Evolutionary conservation across 768 basidiomycete species (phyloP), one percentile per base, ranked within the genome.

Genomic region (Tricholoma sp.): DNA sequence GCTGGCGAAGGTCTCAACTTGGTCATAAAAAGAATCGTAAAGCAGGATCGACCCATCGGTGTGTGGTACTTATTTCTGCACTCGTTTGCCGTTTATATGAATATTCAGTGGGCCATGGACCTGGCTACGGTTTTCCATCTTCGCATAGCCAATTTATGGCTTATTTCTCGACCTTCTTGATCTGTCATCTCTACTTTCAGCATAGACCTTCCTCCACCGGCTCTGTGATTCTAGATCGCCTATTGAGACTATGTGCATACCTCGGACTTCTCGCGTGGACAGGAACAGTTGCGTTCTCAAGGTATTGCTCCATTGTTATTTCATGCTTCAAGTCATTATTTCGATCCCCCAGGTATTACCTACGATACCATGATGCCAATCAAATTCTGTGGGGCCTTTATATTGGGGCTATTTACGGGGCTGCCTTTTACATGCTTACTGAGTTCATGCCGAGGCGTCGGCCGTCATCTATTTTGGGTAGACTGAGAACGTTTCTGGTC

Each of bases 91-190:
- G 18, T 46, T 10, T 16, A 18, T 19, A n/a, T 53, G 14, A 27
- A 22, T 22, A 21, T 50, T 53, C 10, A 86, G 86, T 76, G 46
- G 78, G 77, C 56, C 69, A 83, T 49, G 86, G 85, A 19, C 79
- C 79, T 56, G 91, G 91, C 14, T 93, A 91, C 65, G 91, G 90
- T 9, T 93, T 93, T 63, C 91, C 91, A 0, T 92, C 91, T 0
- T 91, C 89, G 14, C 91, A 94, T 66, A 90, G 89, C 69, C 91
- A 94, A 70, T 91, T 86, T 67, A 92, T 94, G 91, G 91, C 84
- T 12, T 94, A 89, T 70, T 93, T 94, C 60, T 77, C 86, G 6
- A 76, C 89, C 0, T 94, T 93, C 69, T 69, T 93, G 46, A 65
- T 85, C 41, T 83, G 86, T 64, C 91, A 94, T 71, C 66, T 93